Evolutionary conservation across 192 early-diverging fungal genomes (phyloP).

Genomic region (Obelidium mucronatum): DNA sequence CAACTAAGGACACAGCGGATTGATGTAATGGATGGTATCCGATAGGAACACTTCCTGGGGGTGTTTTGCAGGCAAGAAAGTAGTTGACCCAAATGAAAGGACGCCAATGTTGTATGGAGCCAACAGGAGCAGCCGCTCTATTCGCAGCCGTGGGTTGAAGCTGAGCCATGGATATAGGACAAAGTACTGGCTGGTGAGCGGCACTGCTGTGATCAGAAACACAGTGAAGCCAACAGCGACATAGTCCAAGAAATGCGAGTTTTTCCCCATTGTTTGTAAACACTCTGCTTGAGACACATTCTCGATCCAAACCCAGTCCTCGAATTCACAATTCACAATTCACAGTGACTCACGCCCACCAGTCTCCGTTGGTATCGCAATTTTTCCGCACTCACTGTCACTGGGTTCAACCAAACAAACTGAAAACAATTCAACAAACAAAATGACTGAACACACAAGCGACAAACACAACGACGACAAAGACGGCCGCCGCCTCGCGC

Average conservation of each 20-base stretch:
- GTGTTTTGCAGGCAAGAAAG: slow-evolving; percentile 73
- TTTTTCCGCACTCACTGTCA: no score
- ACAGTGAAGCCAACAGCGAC: neutral
- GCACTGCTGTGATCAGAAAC: slow-evolving; percentile 18
- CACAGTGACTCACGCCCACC: no score
- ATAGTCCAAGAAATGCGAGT: neutral
- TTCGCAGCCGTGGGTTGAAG: slow-evolving; percentile 22
- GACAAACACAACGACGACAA: no score
- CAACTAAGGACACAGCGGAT: neutral
- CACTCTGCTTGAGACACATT: no score
- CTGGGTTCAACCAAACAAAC: no score
- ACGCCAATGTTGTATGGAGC: slow-evolving; percentile 82
- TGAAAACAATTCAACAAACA: no score
- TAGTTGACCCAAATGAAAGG: slow-evolving; percentile 87
- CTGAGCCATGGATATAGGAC: slow-evolving; percentile 57
- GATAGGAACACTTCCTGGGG: slow-evolving; percentile 81
- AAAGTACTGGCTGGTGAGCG: slow-evolving; percentile 43
- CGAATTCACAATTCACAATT: no score
- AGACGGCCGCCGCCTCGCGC: no score
- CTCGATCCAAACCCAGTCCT: no score
- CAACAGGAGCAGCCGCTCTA: slow-evolving; percentile 47
- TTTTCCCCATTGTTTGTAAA: no score
- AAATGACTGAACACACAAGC: no score
- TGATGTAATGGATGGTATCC: slow-evolving; percentile 34
- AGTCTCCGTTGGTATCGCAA: no score